Percentiles rank a stretch among this genome's conserved stretches.
Conservation (phyloP, 2,329 filamentous ascomycete genomes). For the Diaporthe vexans region DNA sequence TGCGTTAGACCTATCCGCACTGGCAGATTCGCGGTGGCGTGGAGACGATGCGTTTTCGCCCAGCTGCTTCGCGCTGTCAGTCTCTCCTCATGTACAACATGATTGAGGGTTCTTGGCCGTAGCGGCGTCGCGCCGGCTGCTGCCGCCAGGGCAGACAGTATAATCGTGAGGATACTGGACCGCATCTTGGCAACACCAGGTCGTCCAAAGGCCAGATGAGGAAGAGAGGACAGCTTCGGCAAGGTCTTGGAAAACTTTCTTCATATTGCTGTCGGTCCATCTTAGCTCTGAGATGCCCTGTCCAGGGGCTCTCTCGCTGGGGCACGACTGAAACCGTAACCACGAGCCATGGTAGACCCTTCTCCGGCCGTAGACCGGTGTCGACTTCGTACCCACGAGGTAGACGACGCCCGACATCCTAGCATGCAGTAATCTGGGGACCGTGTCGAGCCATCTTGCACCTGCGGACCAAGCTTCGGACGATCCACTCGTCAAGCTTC, state of each 20-base stretch:
- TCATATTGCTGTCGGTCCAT: constrained; percentile 38
- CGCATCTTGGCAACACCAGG: constrained; percentile 44
- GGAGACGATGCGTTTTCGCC: constrained; percentile 45
- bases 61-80: constrained; percentile 45
- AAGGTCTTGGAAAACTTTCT: constrained; percentile 20
- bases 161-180: constrained; percentile 43
- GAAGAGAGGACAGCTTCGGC: background rate
- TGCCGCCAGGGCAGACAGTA: constrained; percentile 50
- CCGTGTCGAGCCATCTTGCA: constrained; percentile 20
- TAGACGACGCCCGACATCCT: constrained; percentile 1
- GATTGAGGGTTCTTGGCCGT: constrained; percentile 33
- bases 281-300: constrained; percentile 15
- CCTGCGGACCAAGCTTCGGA: constrained; percentile 21
- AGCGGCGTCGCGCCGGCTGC: constrained; percentile 46
- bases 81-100: constrained; percentile 53
- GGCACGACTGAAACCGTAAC: constrained; percentile 37
- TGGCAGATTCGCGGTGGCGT: constrained; percentile 48
- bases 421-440: background rate
- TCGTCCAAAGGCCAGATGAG: constrained; percentile 27
- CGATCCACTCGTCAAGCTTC: constrained; percentile 20
- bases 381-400: background rate
- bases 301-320: constrained; percentile 11
- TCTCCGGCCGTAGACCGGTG: constrained; percentile 5
- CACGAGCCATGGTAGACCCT: constrained; percentile 17
- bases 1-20: constrained; percentile 61